Evolutionary conservation across 1,284 basidiomycete species (phyloP).

Genomic region (Pterulicium gracile): DNA sequence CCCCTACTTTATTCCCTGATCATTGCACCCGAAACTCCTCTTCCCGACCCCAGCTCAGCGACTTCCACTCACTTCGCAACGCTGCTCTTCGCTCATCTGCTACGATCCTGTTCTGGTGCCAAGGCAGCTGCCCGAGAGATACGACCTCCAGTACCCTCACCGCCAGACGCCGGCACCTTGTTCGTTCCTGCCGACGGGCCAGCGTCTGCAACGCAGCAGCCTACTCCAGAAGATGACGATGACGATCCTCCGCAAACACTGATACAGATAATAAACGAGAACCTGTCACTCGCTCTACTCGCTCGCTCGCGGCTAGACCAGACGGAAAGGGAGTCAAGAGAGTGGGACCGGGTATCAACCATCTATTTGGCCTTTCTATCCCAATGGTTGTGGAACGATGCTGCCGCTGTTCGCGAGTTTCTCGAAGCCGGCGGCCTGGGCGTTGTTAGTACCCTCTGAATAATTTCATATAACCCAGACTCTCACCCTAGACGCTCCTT

Average conservation of each 20-base stretch:
- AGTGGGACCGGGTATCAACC: conserved; percentile 87
- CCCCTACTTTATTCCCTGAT: conserved; percentile 58
- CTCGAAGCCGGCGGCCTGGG: conserved; percentile 85
- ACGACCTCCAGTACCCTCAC: conserved; percentile 31
- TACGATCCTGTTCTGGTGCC: conserved; percentile 57
- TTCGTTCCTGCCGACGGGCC: conserved; percentile 64
- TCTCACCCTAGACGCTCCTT: conserved; percentile 5
- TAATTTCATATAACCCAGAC: conserved; percentile 2
- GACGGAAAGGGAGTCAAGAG: conserved; percentile 54
- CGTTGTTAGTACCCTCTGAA: conserved; percentile 47
- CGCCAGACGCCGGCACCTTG: conserved; percentile 34
- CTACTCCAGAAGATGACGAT: conserved; percentile 28
- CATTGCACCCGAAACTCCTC: conserved; percentile 38
- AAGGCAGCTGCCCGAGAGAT: conserved; percentile 71
- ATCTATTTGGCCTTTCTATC: conserved; percentile 78
- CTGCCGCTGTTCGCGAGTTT: conserved; percentile 80
- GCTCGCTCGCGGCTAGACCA: conserved; percentile 58
- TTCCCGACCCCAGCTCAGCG: conserved; percentile 39
- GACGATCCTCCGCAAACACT: conserved; percentile 61
- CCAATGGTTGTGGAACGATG: conserved; percentile 97
- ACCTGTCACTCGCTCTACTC: conserved; percentile 59
- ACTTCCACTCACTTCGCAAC: conserved; percentile 59
- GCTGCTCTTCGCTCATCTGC: conserved; percentile 60
- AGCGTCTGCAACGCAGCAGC: conserved; percentile 17
- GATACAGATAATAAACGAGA: conserved; percentile 63